Conservation (phyloP, 2,329 filamentous ascomycete genomes). For the Elsinoe perseae region DNA sequence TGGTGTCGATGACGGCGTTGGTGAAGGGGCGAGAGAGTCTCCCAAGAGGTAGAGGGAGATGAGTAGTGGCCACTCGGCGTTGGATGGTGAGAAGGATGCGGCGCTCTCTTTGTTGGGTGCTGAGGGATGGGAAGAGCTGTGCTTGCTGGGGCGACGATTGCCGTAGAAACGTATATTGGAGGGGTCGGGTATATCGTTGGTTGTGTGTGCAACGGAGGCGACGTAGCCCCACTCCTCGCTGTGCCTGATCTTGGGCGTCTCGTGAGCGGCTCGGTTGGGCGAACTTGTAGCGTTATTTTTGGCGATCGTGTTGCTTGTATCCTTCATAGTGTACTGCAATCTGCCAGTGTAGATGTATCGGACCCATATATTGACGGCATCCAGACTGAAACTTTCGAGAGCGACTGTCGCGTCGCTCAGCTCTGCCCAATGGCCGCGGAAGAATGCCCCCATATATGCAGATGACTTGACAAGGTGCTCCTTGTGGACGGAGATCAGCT, state of each 20-base stretch:
- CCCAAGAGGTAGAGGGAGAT: slow-evolving; percentile 19
- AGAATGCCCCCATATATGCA: neutral
- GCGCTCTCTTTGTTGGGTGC: neutral
- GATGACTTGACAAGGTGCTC: neutral
- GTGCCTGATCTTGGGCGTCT: no score
- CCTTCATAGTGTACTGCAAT: neutral
- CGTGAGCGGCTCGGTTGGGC: neutral
- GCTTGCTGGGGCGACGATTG: neutral
- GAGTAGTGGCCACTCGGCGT: slow-evolving; percentile 15
- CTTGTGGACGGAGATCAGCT: neutral
- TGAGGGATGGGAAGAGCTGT: neutral
- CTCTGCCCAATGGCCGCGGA: neutral
- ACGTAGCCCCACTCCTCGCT: no score
- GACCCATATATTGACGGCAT: neutral
- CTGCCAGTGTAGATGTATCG: neutral
- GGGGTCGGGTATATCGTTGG: no score
- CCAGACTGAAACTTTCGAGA: neutral
- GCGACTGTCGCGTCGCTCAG: neutral
- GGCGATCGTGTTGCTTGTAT: neutral
- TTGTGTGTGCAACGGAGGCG: no score
- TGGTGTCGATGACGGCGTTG: neutral
- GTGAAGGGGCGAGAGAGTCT: slow-evolving; percentile 11
- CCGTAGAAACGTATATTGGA: no score
- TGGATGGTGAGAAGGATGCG: neutral
- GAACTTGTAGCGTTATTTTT: neutral